Conservation (phyloP, 305 asterid species). For the Striga hermonthica region DNA sequence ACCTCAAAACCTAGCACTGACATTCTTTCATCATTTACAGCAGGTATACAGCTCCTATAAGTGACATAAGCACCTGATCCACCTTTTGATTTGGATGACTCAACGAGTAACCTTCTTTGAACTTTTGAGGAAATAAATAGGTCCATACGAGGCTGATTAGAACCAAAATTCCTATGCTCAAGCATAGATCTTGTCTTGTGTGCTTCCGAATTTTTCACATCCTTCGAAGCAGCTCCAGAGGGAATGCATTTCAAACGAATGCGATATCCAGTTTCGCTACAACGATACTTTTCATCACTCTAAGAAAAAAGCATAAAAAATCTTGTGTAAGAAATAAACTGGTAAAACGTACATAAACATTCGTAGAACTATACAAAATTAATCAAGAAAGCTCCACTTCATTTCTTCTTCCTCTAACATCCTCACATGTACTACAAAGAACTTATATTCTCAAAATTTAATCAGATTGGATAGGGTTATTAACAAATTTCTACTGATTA, state of each 20-base stretch:
- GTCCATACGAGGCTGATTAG: slow-evolving; percentile 34
- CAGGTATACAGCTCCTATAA: slow-evolving; percentile 92
- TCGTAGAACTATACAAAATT: not conserved
- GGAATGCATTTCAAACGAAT: slow-evolving; percentile 81
- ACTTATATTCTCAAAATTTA: not conserved
- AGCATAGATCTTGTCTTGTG: slow-evolving; percentile 56
- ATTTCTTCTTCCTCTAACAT: slow-evolving; percentile 2
- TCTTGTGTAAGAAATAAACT: slow-evolving; percentile 24
- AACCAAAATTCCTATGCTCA: slow-evolving; percentile 39
- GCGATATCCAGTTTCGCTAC: slow-evolving; percentile 95
- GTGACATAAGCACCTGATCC: slow-evolving; percentile 51
- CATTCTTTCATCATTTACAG: slow-evolving; percentile 73
- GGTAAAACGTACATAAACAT: not conserved
- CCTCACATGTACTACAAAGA: no score
- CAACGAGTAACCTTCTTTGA: slow-evolving; percentile 53
- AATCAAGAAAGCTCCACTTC: not conserved
- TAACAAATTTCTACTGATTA: slow-evolving; percentile 12
- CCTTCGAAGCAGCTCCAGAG: slow-evolving; percentile 42
- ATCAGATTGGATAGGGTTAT: not conserved
- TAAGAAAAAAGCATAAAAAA: slow-evolving; percentile 33
- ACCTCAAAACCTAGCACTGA: slow-evolving; percentile 93
- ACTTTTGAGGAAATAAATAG: slow-evolving; percentile 31
- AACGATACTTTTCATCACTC: slow-evolving; percentile 74
- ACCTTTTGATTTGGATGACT: slow-evolving; percentile 45
- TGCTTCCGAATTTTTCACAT: slow-evolving; percentile 36